Evolutionary conservation across 2,329 filamentous ascomycete genomes (phyloP), one percentile per base, ranked within the genome.

Genomic region (Lecanicillium sp.): DNA sequence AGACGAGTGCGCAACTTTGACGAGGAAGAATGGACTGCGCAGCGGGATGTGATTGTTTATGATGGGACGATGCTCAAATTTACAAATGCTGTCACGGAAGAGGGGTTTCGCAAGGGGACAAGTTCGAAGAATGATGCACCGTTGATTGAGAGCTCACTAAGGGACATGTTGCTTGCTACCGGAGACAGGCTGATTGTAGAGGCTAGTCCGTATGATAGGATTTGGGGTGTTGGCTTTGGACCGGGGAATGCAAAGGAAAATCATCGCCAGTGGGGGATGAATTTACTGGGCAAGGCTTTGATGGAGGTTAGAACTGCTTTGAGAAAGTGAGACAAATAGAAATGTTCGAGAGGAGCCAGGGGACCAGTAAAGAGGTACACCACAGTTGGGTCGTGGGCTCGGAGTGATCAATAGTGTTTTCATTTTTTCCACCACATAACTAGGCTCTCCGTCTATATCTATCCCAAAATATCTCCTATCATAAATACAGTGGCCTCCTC

Each of bases 161-260:
- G 56, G 35, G 57, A 54, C 19, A 54, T 62, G 57, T 50, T 85
- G 44, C 54, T 83, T 31, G 63, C 52, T 7, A 84, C 81, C 2
- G 76, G 72, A 0, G 68, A 75, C 5, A 60, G 70, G 33, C 71
- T 80, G 55, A 51, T 85, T 16, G 75, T 83, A 3, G 79, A 81
- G 59, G 76, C 76, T 22, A 69, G 69, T 42, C 73, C 78, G 9
- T 64, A 55, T 42, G 80, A 85, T 59, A 51, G 64, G 5, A 70
- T 83, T 38, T 85, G 80, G 81, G 80, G 80, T 2, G 62, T 85
- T 33, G 80, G 81, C 5, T 82, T 75, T 48, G 59, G 50, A 3
- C 71, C 67, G 7, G 60, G 57, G 14, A 59, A 68, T 49, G 78
- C 78, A 3, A 63, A 59, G 40, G 45, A 18, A 2, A 65, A 67